Evolutionary conservation across 441 rosid genomes (phyloP), one percentile per base, ranked within the genome.

Genomic region (Gossypium gossypioides): DNA sequence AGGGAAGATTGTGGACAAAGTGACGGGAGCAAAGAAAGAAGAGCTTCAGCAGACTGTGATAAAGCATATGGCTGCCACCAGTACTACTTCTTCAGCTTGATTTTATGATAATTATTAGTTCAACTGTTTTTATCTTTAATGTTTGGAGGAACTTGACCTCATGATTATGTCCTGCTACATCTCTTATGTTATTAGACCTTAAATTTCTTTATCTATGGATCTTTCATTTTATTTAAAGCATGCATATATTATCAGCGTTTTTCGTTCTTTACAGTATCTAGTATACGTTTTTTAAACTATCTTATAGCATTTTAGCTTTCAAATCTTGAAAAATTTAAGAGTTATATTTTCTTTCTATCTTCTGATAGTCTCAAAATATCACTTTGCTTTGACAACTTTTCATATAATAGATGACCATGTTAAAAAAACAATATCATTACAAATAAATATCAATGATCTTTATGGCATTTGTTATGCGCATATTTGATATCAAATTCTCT

Each of bases 21-120:
- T 95, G 52, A 87, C 87, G 16, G 99, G 97, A 15, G 91, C 97
- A 13, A 85, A 78, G 83, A 92, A 88, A 80, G 91, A 89, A 4
- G 89, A 89, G 29, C 86, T 92, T 79, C 85, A 86, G 74, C 81
- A 76, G 80, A 84, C 85, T 57, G 78, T 91, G 58, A 71, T 81
- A 15, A 91, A 86, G 87, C 96, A 88, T 81, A 18, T 79, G 80
- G 87, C 86, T 72, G 37, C 9, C 4, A 3, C 84, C 22, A 9
- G 32, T 57, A 22, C 84, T 57, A 22, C 84, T 24, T 74, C 83
- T 44, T 48, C 69, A 83, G 72, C 55, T 44, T 59, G 40, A 55
- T 56, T 2, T 51, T 51, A 9, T 15, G 8, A 24, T 24, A 58
- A 15, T 13, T 8, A 27, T 7, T 57, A 57, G 6, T 40, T 10